Conservation (phyloP, 2,329 filamentous ascomycete genomes). For the Fusarium newnesense region DNA sequence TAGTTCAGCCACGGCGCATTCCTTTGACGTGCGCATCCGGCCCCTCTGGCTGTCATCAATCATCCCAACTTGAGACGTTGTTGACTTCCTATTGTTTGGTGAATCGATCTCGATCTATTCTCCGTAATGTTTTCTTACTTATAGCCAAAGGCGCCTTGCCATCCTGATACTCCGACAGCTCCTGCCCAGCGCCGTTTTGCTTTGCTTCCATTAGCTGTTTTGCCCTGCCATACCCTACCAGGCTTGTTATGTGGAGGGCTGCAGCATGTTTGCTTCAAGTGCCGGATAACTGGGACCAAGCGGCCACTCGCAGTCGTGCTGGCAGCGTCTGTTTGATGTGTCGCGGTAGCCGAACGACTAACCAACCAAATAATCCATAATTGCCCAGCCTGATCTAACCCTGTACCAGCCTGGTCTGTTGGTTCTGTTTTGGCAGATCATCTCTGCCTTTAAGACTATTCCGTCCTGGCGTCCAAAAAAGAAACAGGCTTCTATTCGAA, state of each 20-base stretch:
- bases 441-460: slow-evolving; percentile 18
- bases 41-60: background rate
- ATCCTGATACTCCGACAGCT: slow-evolving; percentile 1
- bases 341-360: slow-evolving; percentile 19
- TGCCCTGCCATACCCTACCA: background rate
- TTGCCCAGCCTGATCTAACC: slow-evolving; percentile 30
- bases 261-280: slow-evolving; percentile 32
- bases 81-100: background rate
- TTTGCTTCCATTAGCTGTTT: background rate
- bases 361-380: slow-evolving; percentile 24
- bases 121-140: background rate
- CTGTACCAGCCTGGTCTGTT: slow-evolving; percentile 22
- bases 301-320: slow-evolving; percentile 23
- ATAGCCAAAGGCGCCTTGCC: background rate
- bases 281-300: slow-evolving; percentile 24
- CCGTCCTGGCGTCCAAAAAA: slow-evolving; percentile 22
- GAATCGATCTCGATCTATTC: background rate
- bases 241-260: slow-evolving; percentile 3
- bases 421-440: slow-evolving; percentile 29
- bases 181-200: background rate
- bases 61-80: slow-evolving; percentile 24
- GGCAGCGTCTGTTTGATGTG: slow-evolving; percentile 30
- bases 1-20: slow-evolving; percentile 43
- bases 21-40: slow-evolving; percentile 35
- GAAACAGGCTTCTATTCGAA: slow-evolving; percentile 19